phyloP scores from a whole-genome alignment of 345 rosid genomes.

The Eucalyptus regnans region DNA sequence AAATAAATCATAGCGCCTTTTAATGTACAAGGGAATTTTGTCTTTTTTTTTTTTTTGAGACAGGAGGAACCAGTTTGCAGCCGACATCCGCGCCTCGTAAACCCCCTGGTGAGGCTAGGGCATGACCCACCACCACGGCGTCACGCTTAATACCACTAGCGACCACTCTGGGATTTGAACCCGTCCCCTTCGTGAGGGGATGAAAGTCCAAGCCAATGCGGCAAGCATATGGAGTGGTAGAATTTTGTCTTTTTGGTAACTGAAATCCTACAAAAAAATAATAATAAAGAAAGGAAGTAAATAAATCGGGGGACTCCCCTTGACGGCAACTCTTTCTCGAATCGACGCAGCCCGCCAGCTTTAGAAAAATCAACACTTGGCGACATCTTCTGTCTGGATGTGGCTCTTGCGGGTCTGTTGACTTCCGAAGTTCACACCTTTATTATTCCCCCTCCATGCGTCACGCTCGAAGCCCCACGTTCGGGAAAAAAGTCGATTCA shows the following conservation, averaged over 20 bases:
- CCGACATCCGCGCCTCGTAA: too few relatives aligned
- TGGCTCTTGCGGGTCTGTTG: background rate
- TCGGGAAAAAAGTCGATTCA: background rate
- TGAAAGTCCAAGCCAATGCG: too few relatives aligned
- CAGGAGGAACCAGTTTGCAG: too few relatives aligned
- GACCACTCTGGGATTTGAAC: too few relatives aligned
- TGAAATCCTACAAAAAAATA: too few relatives aligned
- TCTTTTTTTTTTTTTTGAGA: too few relatives aligned
- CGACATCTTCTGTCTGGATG: background rate
- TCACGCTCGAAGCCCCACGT: background rate
- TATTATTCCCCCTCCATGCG: background rate
- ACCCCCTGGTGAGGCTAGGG: too few relatives aligned
- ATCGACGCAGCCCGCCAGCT: background rate
- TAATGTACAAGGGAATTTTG: background rate
- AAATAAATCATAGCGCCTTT: background rate
- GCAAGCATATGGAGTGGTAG: too few relatives aligned
- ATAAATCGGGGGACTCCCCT: background rate
- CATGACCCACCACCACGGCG: too few relatives aligned
- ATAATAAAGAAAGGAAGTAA: background rate
- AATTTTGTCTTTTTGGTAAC: background rate
- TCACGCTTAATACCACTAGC: too few relatives aligned
- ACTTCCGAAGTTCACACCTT: background rate
- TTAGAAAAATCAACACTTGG: background rate
- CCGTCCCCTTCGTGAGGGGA: too few relatives aligned
- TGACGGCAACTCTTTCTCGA: background rate